These are phyloP conservation scores for Cyberlindnera mrakii DNA, from an alignment of 805 yeast species.

Conservation along the genomic window DNA sequence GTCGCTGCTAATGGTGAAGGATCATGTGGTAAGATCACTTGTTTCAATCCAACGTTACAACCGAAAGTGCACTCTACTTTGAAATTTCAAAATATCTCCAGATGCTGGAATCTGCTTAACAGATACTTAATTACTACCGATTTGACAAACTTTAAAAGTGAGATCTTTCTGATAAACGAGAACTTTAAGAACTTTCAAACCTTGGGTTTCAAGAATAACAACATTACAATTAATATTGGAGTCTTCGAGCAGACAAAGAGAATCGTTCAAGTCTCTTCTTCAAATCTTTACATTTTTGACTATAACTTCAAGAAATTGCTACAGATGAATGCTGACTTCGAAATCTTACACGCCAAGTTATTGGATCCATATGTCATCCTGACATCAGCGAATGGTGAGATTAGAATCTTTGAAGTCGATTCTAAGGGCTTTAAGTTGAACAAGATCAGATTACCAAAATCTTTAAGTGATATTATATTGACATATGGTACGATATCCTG, in stretches of 20 bases:
- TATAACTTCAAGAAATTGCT: constrained; percentile 49
- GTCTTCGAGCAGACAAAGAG: constrained; percentile 48
- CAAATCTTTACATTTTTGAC: constrained; percentile 57
- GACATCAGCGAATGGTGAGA: constrained; percentile 66
- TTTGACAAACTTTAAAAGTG: constrained; percentile 54
- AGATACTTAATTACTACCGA: constrained; percentile 69
- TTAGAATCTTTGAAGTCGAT: constrained; percentile 47
- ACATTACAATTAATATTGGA: constrained; percentile 61
- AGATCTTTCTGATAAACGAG: constrained; percentile 57
- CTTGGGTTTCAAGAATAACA: constrained; percentile 56
- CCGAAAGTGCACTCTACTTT: constrained; percentile 65
- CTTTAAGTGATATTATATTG: constrained; percentile 43
- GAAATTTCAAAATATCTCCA: constrained; percentile 64
- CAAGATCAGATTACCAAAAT: constrained; percentile 31
- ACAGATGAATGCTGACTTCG: constrained; percentile 49
- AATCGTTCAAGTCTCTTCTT: constrained; percentile 70
- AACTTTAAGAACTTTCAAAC: constrained; percentile 57
- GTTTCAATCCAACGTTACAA: constrained; percentile 61
- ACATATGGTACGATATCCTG: constrained; percentile 64
- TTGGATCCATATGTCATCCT: constrained; percentile 58
- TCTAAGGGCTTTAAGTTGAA: constrained; percentile 28
- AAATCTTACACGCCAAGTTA: constrained; percentile 57
- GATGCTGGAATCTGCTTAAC: constrained; percentile 68
- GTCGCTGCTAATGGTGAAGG: constrained; percentile 67
- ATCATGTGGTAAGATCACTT: constrained; percentile 46